Conservation (phyloP, 495 filamentous ascomycete species). For the Evansstolkia leycettana region DNA sequence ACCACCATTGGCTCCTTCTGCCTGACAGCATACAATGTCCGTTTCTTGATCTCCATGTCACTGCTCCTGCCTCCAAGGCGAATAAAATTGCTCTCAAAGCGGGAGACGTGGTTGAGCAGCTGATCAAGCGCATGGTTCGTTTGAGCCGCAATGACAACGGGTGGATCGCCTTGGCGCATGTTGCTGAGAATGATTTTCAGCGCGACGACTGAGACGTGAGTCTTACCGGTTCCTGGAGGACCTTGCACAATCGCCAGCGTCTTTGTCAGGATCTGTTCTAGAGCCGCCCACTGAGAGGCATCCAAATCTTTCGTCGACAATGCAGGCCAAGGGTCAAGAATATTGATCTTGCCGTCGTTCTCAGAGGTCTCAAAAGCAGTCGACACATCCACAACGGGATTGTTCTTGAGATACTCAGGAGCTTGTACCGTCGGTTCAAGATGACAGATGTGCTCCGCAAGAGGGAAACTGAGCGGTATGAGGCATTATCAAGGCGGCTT, state of each 20-base stretch:
- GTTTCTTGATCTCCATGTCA: constrained; percentile 50
- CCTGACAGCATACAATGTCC: constrained; percentile 53
- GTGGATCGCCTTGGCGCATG: constrained; percentile 45
- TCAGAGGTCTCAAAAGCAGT: constrained; percentile 10
- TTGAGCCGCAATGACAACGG: constrained; percentile 70
- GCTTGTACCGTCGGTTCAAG: constrained; percentile 31
- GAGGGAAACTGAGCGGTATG: constrained; percentile 39
- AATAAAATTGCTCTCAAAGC: constrained; percentile 53
- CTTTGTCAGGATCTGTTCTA: constrained; percentile 60
- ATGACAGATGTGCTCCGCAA: constrained; percentile 47
- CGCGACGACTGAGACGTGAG: constrained; percentile 60
- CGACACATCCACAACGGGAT: constrained; percentile 35
- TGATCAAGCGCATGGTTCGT: constrained; percentile 95
- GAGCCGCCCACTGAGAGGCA: constrained; percentile 52
- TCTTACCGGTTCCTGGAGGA: constrained; percentile 87
- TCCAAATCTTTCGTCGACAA: constrained; percentile 44
- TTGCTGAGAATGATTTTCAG: constrained; percentile 57
- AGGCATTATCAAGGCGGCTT: not conserved
- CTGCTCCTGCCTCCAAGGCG: constrained; percentile 71
- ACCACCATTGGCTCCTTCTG: constrained; percentile 8
- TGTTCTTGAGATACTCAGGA: constrained; percentile 36
- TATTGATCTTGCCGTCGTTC: constrained; percentile 20
- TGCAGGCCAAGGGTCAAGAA: constrained; percentile 40
- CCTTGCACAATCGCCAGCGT: constrained; percentile 74
- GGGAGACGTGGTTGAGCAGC: constrained; percentile 53